Conservation (phyloP, 1,139 yeast species). For the Spencermartinsiella ligniputridi region DNA sequence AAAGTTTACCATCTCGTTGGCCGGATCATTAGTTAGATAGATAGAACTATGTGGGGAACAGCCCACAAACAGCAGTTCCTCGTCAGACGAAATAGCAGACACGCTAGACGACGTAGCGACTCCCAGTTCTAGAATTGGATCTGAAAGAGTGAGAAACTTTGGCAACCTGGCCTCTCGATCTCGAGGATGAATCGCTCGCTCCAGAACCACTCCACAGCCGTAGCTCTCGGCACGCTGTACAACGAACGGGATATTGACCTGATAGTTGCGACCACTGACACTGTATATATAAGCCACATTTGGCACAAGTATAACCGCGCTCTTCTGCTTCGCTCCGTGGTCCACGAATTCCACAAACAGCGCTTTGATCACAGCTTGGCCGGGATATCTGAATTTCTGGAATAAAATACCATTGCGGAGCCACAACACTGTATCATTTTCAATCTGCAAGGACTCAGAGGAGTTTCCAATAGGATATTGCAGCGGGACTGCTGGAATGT, state of each 20-base stretch:
- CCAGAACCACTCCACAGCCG: constrained; percentile 61
- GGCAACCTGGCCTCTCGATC: constrained; percentile 22
- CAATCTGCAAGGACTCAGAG: constrained; percentile 20
- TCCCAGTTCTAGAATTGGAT: constrained; percentile 67
- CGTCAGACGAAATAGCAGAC: constrained; percentile 56
- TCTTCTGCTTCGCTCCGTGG: constrained; percentile 10
- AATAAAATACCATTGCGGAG: constrained; percentile 47
- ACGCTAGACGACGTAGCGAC: constrained; percentile 66
- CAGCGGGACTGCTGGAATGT: not conserved
- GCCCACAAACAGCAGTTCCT: constrained; percentile 41
- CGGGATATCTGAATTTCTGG: constrained; percentile 48
- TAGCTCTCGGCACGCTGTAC: constrained; percentile 54
- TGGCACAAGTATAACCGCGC: constrained; percentile 25
- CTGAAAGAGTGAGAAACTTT: constrained; percentile 58
- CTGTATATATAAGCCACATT: constrained; percentile 47
- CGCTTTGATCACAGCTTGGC: constrained; percentile 44
- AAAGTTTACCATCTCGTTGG: constrained; percentile 17
- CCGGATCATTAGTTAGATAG: constrained; percentile 25
- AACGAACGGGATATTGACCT: constrained; percentile 60
- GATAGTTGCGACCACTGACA: constrained; percentile 52
- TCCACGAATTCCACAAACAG: constrained; percentile 43
- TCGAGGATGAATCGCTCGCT: constrained; percentile 35
- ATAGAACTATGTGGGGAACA: constrained; percentile 18
- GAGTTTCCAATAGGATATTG: not conserved
- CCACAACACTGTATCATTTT: constrained; percentile 39